These are phyloP conservation scores for Agarophyton chilense DNA, from an alignment of 23 red algal species.

Conservation along the genomic window DNA sequence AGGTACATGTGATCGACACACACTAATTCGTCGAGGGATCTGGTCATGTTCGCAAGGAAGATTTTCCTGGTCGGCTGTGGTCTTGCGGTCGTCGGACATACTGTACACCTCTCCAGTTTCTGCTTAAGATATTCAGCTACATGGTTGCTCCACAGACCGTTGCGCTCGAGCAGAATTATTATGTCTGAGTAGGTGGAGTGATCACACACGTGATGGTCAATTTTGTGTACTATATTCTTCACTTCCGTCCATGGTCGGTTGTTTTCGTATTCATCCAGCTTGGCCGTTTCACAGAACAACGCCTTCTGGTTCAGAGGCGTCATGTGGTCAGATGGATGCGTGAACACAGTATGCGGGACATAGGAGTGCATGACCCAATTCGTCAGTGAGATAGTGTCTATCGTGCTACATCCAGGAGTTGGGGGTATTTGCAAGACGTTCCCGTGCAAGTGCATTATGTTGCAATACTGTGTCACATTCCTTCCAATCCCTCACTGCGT, in stretches of 20 bases:
- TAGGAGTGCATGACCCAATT: not conserved
- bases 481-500: conserved; percentile 6
- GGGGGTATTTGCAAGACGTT: not conserved
- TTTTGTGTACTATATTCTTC: too few species aligned
- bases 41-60: too few species aligned
- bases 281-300: not conserved
- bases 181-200: too few species aligned
- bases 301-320: conserved; percentile 6
- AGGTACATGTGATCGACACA: conserved; percentile 32
- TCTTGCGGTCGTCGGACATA: conserved; percentile 12
- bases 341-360: too few species aligned
- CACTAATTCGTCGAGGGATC: too few species aligned
- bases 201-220: too few species aligned
- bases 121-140: not conserved
- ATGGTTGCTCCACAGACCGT: too few species aligned
- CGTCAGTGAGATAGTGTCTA: not conserved
- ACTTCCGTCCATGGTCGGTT: too few species aligned
- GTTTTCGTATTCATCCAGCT: not conserved
- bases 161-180: too few species aligned
- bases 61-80: too few species aligned
- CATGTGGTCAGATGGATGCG: not conserved
- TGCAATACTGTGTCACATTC: too few species aligned
- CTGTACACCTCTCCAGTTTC: conserved; percentile 23
- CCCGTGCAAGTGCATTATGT: too few species aligned
- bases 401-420: not conserved